Conservation (phyloP, 2,329 filamentous ascomycete species). For the Clarireedia homoeocarpa region DNA sequence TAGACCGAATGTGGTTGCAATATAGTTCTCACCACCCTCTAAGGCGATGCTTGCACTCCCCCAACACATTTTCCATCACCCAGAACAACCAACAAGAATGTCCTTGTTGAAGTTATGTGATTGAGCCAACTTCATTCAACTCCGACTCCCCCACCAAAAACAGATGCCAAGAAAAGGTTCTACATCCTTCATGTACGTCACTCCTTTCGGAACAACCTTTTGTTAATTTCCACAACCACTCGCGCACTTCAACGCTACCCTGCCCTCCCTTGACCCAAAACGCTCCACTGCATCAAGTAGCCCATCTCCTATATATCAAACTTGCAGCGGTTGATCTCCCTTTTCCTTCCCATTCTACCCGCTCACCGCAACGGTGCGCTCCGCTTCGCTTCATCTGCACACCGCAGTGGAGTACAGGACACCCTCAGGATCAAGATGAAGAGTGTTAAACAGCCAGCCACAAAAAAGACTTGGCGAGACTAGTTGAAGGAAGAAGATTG, state of each 20-base stretch:
- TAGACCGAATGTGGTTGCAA: no score
- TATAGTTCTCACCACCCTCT: no score
- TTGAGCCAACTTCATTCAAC: background rate
- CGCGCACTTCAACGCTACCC: background rate
- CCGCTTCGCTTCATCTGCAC: background rate
- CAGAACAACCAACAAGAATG: background rate
- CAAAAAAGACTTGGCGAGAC: no score
- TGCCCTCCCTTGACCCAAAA: background rate
- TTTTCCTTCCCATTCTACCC: background rate
- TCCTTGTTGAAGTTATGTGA: background rate
- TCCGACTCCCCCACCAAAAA: background rate
- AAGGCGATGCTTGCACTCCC: background rate
- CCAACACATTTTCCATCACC: background rate
- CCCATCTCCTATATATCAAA: background rate
- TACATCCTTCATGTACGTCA: background rate
- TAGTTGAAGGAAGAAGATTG: no score
- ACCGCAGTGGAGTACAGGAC: background rate
- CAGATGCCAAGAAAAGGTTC: background rate
- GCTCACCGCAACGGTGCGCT: background rate
- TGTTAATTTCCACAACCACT: background rate
- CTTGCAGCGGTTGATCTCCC: background rate
- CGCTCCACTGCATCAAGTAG: background rate
- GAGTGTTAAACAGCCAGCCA: no score
- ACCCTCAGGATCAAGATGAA: no score
- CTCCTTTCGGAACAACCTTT: background rate